Base-by-base conservation (phyloP, 257 asterid species). In the Voacanga thouarsii region DNA sequence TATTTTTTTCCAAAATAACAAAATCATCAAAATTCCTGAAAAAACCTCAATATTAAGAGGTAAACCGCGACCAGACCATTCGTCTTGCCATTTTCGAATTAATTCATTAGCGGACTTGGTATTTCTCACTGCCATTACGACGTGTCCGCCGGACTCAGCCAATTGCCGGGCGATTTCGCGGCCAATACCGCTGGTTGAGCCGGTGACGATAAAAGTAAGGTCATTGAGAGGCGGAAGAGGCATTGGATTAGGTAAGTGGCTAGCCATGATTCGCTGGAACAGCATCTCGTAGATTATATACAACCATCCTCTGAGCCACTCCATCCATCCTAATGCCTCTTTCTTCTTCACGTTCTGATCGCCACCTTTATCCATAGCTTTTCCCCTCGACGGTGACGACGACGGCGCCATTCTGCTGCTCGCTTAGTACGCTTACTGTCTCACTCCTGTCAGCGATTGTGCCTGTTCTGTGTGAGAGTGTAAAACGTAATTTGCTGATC, bases 101-200 rank as follows among this genome's bases (percentile, higher is more conserved):
- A 93, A 85, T 56, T 92, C 95, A 81, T 77, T 85, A 21, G 98
- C 98, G 0, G 92, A 92, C 80, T 87, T 87, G 3, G 92, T 77
- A 75, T 92, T 96, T 83, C 98, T 88, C 57, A 93, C 99, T 6
- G 99, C 99, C 99, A 96, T 96, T 83, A 93, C 87, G 24, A 93
- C 96, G 81, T 93, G 99, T 1, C 89, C 99, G 55, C 99, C 97
- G 76, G 97, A 88, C 84, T 96, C 97, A 0, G 96, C 97, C 90
- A 96, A 86, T 85, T 93, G 98, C 87, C 98, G 90, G 60, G 97
- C 99, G 39, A 88, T 92, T 90, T 96, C 98, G 64, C 90, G 87
- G 81, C 98, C 99, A 83, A 96, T 96, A 78, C 99, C 98, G 50
- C 97, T 93, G 63, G 99, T 96, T 85, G 97, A 92, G 79, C 99